These are phyloP conservation scores for Dendrostoma leiphaemia DNA, from an alignment of 2,329 filamentous ascomycete species.

Conservation along the genomic window DNA sequence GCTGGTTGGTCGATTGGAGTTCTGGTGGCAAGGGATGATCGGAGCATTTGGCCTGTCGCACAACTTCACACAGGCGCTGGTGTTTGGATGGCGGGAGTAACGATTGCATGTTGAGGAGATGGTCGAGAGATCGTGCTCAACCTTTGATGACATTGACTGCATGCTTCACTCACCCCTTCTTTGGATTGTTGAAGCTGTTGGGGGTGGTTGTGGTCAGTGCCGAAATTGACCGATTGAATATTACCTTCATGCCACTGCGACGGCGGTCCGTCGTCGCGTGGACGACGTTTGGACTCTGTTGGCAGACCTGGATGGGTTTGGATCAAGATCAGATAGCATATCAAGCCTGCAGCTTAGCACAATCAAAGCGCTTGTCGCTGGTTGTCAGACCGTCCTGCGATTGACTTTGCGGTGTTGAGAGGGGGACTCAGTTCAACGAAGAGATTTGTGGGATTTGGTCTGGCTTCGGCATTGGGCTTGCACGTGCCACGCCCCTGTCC, in stretches of 20 bases:
- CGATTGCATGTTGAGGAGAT: slow-evolving; percentile 5
- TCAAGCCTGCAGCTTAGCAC: background rate
- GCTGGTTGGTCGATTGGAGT: slow-evolving; percentile 4
- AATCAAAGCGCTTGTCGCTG: slow-evolving; percentile 6
- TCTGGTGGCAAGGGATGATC: background rate
- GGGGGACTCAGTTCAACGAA: background rate
- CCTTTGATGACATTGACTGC: background rate
- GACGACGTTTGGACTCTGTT: background rate
- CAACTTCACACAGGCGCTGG: slow-evolving; percentile 11
- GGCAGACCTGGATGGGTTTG: slow-evolving; percentile 1
- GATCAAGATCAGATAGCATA: slow-evolving; percentile 10
- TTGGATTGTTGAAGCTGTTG: background rate
- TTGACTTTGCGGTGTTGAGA: background rate
- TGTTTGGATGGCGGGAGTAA: slow-evolving; percentile 8
- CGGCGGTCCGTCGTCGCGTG: background rate
- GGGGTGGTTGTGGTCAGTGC: background rate
- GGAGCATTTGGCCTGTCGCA: slow-evolving; percentile 13
- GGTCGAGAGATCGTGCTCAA: background rate
- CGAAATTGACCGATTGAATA: background rate
- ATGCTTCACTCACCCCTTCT: background rate
- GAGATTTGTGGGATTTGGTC: background rate
- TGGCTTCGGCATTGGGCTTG: background rate
- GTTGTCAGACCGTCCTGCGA: background rate
- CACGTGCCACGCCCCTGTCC: slow-evolving; percentile 3
- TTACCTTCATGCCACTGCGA: background rate